Conservation (phyloP, 805 yeast genomes). For the Debaryomyces hansenii region DNA sequence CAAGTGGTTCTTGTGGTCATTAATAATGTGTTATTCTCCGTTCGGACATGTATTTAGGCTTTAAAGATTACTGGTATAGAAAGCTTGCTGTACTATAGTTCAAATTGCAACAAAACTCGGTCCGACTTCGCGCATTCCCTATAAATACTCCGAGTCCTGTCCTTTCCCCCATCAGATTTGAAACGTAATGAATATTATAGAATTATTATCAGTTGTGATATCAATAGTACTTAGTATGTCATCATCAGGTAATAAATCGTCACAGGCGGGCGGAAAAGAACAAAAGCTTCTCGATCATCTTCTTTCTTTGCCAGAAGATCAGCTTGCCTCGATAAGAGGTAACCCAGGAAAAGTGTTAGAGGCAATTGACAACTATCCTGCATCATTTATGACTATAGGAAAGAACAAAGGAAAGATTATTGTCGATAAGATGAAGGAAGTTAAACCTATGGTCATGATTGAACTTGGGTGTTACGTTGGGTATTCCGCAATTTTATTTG, state of each 20-base stretch:
- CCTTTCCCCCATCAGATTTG: too few relatives aligned
- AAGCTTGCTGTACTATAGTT: too few relatives aligned
- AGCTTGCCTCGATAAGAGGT: constrained; percentile 22
- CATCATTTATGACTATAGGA: constrained; percentile 32
- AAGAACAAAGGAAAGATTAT: constrained; percentile 27
- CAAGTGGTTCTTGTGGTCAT: too few relatives aligned
- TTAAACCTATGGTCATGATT: constrained; percentile 25
- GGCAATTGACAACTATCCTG: constrained; percentile 27
- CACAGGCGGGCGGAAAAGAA: constrained; percentile 17
- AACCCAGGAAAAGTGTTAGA: constrained; percentile 32
- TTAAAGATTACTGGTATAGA: too few relatives aligned
- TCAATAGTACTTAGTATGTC: too few relatives aligned
- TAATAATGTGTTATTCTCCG: too few relatives aligned
- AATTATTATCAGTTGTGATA: too few relatives aligned
- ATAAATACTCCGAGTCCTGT: too few relatives aligned
- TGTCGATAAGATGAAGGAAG: constrained; percentile 19
- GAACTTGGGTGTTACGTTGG: constrained; percentile 38
- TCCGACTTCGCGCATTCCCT: too few relatives aligned
- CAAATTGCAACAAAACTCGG: too few relatives aligned
- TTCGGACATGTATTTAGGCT: too few relatives aligned
- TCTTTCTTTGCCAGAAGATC: constrained; percentile 19
- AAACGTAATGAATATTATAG: too few relatives aligned
- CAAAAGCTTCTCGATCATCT: constrained; percentile 23
- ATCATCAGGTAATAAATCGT: neutral
- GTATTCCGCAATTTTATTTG: constrained; percentile 38